Percentiles rank a stretch among this genome's conserved stretches.
Conservation (phyloP, 257 asterid species). For the Lithospermum erythrorhizon region DNA sequence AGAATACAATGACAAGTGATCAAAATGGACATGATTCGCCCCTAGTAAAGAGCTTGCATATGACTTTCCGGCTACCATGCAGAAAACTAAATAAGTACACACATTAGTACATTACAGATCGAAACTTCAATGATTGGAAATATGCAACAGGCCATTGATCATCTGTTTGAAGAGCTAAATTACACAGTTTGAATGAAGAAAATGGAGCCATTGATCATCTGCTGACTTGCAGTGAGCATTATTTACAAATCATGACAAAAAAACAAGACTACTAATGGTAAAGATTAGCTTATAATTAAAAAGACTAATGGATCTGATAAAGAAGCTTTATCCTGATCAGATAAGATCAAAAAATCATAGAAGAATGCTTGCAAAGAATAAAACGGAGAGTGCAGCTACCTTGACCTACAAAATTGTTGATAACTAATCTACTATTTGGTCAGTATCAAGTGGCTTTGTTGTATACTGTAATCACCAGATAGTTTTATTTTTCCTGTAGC, state of each 20-base stretch:
- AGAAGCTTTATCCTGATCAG: no score
- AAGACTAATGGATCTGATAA: no score
- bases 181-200: not conserved
- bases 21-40: no score
- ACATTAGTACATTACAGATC: no score
- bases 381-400: not conserved
- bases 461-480: no score
- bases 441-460: not conserved
- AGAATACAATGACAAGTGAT: no score
- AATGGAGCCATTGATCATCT: not conserved
- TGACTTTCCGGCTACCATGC: no score
- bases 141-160: not conserved
- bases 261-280: not conserved
- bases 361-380: not conserved
- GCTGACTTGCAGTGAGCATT: not conserved
- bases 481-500: not conserved
- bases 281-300: no score
- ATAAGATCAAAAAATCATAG: not conserved
- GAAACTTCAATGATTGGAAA: not conserved
- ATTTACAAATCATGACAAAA: not conserved
- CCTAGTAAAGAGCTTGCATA: no score
- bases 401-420: not conserved
- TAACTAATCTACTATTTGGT: not conserved
- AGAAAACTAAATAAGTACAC: no score
- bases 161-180: not conserved